Base-by-base conservation (phyloP, 352 stramenopile species). In the Phytopythium oedochilum region DNA sequence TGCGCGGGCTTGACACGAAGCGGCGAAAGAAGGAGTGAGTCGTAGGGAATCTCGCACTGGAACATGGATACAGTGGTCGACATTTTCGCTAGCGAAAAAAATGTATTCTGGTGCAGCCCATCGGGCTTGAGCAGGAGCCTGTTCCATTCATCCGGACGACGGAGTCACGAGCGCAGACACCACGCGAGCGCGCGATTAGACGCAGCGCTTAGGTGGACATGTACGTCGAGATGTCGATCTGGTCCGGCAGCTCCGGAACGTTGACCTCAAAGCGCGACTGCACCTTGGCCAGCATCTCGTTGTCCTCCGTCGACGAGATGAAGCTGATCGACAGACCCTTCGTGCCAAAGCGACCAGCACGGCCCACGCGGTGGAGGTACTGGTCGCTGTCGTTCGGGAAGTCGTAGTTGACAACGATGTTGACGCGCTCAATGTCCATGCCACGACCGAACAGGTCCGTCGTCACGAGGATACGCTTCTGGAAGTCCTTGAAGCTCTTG, bases 381-480 rank as follows among this genome's bases (percentile, higher is more conserved):
- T 99, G 94, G 83, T 99, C 97, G 40, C 83, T 90, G 71, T 95
- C 88, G 58, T 96, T 97, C 55, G 98, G 97, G 82, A 99, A 99
- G 73, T 99, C 98, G 77, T 99, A 99, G 89, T 99, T 99, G 69
- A 99, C 97, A 39, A 99, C 98, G 63, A 99, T 98, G 85, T 99
- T 99, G 48, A 99, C 97, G 71, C 96, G 94, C 82, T 99, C 97
- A 73, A 99, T 99, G 91, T 99, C 98, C 83, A 99, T 99, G 66
- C 98, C 98, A 83, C 98, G 96, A 49, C 97, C 97, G 69, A 99
- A 99, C 57, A 99, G 83, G 76, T 99, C 97, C 59, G 98, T 99
- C 46, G 97, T 98, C 36, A 99, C 97, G 46, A 99, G 83, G 70
- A 99, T 99, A 72, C 97, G 96, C 69, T 98, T 98, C 79, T 99